Evolutionary conservation across 306 rosid species (phyloP).

Genomic region (Trifolium pratense): DNA sequence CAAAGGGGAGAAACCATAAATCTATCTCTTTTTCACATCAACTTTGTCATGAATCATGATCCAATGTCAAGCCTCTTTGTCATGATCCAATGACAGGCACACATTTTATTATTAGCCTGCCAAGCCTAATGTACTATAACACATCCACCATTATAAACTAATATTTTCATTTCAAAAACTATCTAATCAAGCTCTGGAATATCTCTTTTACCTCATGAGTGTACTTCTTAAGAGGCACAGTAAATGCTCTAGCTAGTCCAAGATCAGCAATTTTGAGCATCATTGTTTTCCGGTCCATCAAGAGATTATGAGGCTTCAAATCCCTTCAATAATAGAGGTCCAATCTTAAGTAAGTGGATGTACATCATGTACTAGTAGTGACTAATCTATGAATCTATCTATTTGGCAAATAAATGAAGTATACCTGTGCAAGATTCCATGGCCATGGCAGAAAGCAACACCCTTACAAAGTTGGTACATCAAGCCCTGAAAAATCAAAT

Average conservation of each 20-base stretch:
- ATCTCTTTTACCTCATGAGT: slow-evolving; percentile 78
- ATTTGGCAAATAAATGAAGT: background rate
- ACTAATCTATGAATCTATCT: background rate
- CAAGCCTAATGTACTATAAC: background rate
- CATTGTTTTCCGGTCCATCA: slow-evolving; percentile 85
- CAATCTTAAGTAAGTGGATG: background rate
- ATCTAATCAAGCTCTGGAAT: background rate
- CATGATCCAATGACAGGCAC: background rate
- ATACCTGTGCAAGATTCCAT: slow-evolving; percentile 88
- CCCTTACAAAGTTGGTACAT: slow-evolving; percentile 98
- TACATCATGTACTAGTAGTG: background rate
- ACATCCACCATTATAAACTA: background rate
- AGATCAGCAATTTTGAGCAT: slow-evolving; percentile 93
- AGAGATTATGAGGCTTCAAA: slow-evolving; percentile 93
- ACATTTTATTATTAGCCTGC: background rate
- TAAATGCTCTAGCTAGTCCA: slow-evolving; percentile 90
- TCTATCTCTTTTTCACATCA: background rate
- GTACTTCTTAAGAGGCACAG: slow-evolving; percentile 89
- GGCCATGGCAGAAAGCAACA: slow-evolving; percentile 96
- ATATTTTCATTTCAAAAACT: background rate
- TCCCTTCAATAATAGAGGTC: slow-evolving; percentile 52
- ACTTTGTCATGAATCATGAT: background rate
- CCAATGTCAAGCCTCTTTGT: background rate
- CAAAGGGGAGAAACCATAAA: background rate
- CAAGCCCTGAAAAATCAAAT: slow-evolving; percentile 56